phyloP scores from a whole-genome alignment of 805 yeast genomes.

The Zygotorulaspora florentina region DNA sequence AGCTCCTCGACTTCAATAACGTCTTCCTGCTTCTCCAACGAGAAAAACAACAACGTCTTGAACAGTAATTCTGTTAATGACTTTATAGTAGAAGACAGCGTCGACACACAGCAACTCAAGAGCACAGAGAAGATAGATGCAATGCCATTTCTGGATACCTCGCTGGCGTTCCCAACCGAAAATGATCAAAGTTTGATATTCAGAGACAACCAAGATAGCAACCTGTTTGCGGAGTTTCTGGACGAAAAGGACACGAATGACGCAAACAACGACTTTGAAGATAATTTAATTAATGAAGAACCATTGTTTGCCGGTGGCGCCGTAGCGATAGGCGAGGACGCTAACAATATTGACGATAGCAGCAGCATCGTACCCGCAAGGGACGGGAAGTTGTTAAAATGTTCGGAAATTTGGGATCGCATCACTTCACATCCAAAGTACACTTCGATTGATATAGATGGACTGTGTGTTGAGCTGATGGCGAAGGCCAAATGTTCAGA shows the following conservation, averaged over 20 bases:
- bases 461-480: conserved; percentile 84
- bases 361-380: conserved; percentile 60
- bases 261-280: conserved; percentile 7
- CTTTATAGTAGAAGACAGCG: conserved; percentile 1
- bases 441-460: conserved; percentile 90
- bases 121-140: not conserved
- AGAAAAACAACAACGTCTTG: conserved; percentile 1
- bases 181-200: conserved; percentile 16
- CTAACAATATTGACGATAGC: conserved; percentile 29
- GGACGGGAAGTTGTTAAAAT: conserved; percentile 56
- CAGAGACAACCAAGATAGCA: conserved; percentile 13
- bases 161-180: conserved; percentile 32
- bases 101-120: not conserved
- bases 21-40: not conserved
- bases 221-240: conserved; percentile 16
- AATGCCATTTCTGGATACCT: conserved; percentile 27
- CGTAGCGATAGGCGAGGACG: conserved; percentile 31
- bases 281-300: conserved; percentile 17
- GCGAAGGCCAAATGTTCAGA: conserved; percentile 94
- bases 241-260: conserved; percentile 16
- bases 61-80: not conserved
- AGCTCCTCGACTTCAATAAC: conserved; percentile 4
- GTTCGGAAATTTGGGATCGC: conserved; percentile 96
- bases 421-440: conserved; percentile 91
- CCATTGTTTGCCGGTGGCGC: conserved; percentile 3